Percentiles rank a stretch among this genome's conserved stretches.
phyloP scores from a whole-genome alignment of 2,329 filamentous ascomycete genomes.

The Dactylella cylindrospora region DNA sequence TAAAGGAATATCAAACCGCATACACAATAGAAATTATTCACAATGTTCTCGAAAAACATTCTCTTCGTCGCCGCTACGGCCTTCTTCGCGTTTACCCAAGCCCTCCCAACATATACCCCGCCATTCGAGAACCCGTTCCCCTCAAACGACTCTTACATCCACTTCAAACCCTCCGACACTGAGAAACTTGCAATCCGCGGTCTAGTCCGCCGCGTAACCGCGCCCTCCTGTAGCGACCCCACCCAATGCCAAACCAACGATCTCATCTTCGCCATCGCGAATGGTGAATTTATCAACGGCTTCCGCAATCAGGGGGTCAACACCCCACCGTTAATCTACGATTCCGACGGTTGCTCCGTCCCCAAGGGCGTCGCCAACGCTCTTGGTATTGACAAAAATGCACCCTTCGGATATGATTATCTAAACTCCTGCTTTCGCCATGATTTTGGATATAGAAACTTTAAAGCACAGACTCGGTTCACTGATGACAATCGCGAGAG shows the following conservation, averaged over 20 bases:
- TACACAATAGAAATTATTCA: too few relatives aligned
- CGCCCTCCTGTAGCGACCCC: conserved; percentile 3
- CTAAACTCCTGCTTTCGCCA: conserved; percentile 56
- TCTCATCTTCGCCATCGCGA: conserved; percentile 2
- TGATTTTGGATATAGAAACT: conserved; percentile 62
- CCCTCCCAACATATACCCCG: conserved; percentile 3
- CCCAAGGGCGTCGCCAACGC: conserved; percentile 1
- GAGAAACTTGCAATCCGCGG: neutral
- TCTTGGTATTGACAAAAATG: conserved; percentile 19
- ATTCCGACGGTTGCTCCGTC: conserved; percentile 30
- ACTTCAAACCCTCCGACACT: neutral
- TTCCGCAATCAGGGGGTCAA: conserved; percentile 6
- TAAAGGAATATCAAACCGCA: too few relatives aligned
- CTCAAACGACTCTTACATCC: conserved; percentile 18
- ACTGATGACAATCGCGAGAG: conserved; percentile 52
- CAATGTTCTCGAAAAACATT: conserved; percentile 24
- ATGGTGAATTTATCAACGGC: conserved; percentile 7
- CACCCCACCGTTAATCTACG: conserved; percentile 10
- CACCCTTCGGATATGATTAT: conserved; percentile 24
- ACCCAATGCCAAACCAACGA: conserved; percentile 15
- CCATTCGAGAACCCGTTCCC: conserved; percentile 12
- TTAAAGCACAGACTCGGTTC: conserved; percentile 57
- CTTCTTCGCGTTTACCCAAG: conserved; percentile 2
- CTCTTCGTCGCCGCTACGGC: conserved; percentile 8
- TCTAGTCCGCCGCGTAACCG: neutral